Evolutionary conservation across 2,329 filamentous ascomycete species (phyloP), one percentile per base, ranked within the genome.

Genomic region (Aaosphaeria arxii): DNA sequence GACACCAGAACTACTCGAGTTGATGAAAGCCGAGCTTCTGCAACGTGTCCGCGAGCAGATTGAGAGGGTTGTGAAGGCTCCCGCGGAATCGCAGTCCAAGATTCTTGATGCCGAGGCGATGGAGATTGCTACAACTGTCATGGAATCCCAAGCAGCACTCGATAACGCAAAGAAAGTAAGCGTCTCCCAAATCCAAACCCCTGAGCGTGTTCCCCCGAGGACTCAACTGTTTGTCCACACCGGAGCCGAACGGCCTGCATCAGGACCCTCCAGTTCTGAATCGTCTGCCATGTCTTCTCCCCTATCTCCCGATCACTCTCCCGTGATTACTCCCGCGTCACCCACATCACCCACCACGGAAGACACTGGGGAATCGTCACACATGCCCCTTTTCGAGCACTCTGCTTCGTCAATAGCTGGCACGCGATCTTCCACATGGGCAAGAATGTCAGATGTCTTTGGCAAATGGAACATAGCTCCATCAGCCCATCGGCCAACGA

Each of bases 81-180:
- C 65, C 13, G 44, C 56, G 11, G 69, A 70, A 44, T 57, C 60
- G 24, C 63, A 67, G 42, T 54, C 61, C 6, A 62, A 62, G 28
- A 58, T 61, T 28, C 54, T 70, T 6, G 61, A 70, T 11, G 51
- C 54, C 5, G 65, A 64, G 11, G 63, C 66, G 28, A 50, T 56
- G 5, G 66, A 70, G 32, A 68, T 71, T 30, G 63, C 65, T 32
- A 62, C 68, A 42, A 69, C 59, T 13, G 57, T 71, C 6, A 47
- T 66, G 35, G 61, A 54, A 6, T 60, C 64, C 17, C 59, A 69
- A 50, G 64, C 59, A 9, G 66, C 63, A 17, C 48, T 71, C n/a
- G 67, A 69, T 9, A 63, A 62, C 36, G 65, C 60, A 32, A 69
- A 63, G 54, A 69, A 67, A 63, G 67, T 70, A 67, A 69, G 67